Evolutionary conservation across 306 rosid species (phyloP).

Genomic region (Psophocarpus tetragonolobus): DNA sequence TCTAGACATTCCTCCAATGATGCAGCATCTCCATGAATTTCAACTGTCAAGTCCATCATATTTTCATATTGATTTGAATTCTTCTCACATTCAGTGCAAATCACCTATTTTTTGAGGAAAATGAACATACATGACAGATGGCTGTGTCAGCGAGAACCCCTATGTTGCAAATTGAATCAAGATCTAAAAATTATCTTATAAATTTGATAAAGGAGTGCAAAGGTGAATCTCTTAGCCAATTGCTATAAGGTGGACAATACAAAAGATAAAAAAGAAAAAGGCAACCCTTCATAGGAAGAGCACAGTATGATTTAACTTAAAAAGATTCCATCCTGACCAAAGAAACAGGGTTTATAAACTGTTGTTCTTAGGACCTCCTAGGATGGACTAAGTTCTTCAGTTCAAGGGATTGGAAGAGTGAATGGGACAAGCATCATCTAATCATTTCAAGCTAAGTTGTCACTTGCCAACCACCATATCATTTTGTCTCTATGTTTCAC

Average conservation of each 20-base stretch:
- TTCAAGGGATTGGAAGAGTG: background rate
- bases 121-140: background rate
- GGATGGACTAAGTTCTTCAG: background rate
- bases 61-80: constrained; percentile 83
- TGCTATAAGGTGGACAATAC: background rate
- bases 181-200: background rate
- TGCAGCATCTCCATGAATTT: constrained; percentile 92
- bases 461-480: background rate
- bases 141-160: constrained; percentile 8
- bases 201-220: constrained; percentile 9
- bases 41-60: constrained; percentile 99
- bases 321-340: background rate
- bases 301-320: background rate
- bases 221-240: background rate
- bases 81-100: constrained; percentile 77
- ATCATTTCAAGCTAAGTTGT: background rate
- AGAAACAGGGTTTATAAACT: background rate
- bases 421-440: background rate
- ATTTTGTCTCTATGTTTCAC: background rate
- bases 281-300: background rate
- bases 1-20: constrained; percentile 94
- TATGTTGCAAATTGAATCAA: background rate
- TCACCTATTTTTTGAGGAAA: constrained; percentile 53
- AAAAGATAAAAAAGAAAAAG: background rate
- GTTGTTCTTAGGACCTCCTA: background rate